Base-by-base conservation (phyloP, 2,329 filamentous ascomycete genomes). In the Colletotrichum lupini region DNA sequence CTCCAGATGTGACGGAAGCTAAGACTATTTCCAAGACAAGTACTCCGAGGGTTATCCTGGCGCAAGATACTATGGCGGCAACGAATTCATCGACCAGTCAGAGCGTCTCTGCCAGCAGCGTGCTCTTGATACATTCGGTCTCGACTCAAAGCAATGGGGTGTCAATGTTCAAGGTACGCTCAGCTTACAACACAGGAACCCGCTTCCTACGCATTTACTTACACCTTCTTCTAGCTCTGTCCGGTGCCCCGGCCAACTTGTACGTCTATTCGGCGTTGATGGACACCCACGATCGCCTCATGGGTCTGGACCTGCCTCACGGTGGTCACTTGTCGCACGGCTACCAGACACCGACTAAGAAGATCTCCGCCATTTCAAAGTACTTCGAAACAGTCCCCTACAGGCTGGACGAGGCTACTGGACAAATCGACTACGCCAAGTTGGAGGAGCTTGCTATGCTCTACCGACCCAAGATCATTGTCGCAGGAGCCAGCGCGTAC, bases 381-480 rank as follows among this genome's bases (percentile, higher is more conserved):
- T 99, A 99, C 87, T 99, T 99, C 82, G 97, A 99, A 87, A 99
- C 97, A 46, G 87, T 99, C 75, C 97, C 97, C 5, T 99, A 99
- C 88, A 92, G 95, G 73, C 90, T 98, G 67, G 91, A 98, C 85
- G 94, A 97, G 81, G 88, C 92, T 75, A 98, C 96, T 6, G 97
- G 97, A 73, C 88, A 96, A 78, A 99, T 99, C 80, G 95, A 99
- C 87, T 99, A 99, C 84, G 92, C 94, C 80, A 93, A 93, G 81
- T 90, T 99, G 67, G 95, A 97, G 84, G 92, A 97, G 82, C 89
- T 95, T 74, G 96, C 97, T 62, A 88, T 92, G 79, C 86, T 98
- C 78, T 99, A 98, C 88, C 91, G 97, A 72, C 97, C 97, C 79
- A 98, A 98, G 89, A 92, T 98, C 80, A 94, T 99, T 77, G 93